Evolutionary conservation across 2,329 filamentous ascomycete species (phyloP).

Genomic region (Phyllosticta paracitricarpa): DNA sequence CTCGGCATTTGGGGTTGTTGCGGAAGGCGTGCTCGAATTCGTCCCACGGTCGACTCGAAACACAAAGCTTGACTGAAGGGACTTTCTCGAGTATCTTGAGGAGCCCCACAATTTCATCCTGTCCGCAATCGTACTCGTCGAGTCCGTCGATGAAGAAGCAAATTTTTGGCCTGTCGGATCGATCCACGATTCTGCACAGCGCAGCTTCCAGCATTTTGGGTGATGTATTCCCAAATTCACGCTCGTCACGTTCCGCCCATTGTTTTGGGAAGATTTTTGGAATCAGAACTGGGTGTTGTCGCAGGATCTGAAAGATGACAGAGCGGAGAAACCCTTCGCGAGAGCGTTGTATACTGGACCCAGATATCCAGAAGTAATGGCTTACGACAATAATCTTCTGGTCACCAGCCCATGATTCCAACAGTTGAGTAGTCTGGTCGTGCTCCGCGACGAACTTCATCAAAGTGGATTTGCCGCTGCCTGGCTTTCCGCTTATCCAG

Average conservation of each 20-base stretch:
- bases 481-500: conserved; percentile 36
- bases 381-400: conserved; percentile 21
- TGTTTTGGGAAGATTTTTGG: background rate
- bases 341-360: conserved; percentile 31
- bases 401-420: conserved; percentile 27
- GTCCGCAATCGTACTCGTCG: background rate
- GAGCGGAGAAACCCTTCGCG: conserved; percentile 31
- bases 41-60: conserved; percentile 12
- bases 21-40: conserved; percentile 12
- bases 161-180: background rate
- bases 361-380: conserved; percentile 36
- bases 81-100: background rate
- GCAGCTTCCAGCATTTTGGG: background rate
- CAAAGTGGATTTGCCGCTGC: conserved; percentile 39
- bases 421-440: conserved; percentile 15
- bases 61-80: conserved; percentile 10
- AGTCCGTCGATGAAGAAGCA: conserved; percentile 3
- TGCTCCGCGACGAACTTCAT: conserved; percentile 20
- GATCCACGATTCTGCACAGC: background rate
- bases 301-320: conserved; percentile 24
- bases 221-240: background rate
- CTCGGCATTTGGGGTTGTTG: background rate
- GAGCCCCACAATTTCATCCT: background rate
- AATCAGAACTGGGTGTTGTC: background rate
- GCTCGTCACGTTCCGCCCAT: too few species aligned